These are phyloP conservation scores for Albugo laibachii DNA, from an alignment of 352 stramenopile species.

Conservation along the genomic window DNA sequence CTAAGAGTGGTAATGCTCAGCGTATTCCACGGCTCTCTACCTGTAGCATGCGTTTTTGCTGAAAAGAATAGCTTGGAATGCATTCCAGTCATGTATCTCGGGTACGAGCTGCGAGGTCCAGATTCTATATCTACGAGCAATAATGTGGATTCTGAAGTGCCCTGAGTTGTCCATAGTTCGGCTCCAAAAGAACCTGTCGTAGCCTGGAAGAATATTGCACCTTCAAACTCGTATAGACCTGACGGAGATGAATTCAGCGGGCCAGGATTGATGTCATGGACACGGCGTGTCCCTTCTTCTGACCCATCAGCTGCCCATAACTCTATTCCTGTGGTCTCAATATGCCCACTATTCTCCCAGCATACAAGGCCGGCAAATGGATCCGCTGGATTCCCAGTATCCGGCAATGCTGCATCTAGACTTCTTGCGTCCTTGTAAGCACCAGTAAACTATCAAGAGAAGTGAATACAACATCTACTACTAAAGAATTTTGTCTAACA, in stretches of 20 bases:
- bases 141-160: constrained; percentile 21
- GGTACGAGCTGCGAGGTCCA: constrained; percentile 17
- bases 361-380: constrained; percentile 72
- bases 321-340: constrained; percentile 13
- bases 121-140: constrained; percentile 34
- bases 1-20: constrained; percentile 13
- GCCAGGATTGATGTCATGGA: constrained; percentile 22
- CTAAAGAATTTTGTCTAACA: background rate
- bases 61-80: constrained; percentile 29
- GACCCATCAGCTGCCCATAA: constrained; percentile 78
- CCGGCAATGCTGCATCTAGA: constrained; percentile 37
- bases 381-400: constrained; percentile 21
- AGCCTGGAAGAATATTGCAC: constrained; percentile 51
- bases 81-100: constrained; percentile 17
- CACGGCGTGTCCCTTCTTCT: constrained; percentile 25
- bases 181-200: constrained; percentile 20
- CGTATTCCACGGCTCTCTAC: constrained; percentile 40
- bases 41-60: constrained; percentile 14
- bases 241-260: constrained; percentile 12
- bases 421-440: constrained; percentile 72
- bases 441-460: constrained; percentile 23
- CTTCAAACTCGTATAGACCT: constrained; percentile 18
- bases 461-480: background rate
- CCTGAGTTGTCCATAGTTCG: constrained; percentile 65
- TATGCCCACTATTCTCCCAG: constrained; percentile 10